Evolutionary conservation across 306 rosid genomes (phyloP), one percentile per base, ranked within the genome.

Genomic region (Urtica urens): DNA sequence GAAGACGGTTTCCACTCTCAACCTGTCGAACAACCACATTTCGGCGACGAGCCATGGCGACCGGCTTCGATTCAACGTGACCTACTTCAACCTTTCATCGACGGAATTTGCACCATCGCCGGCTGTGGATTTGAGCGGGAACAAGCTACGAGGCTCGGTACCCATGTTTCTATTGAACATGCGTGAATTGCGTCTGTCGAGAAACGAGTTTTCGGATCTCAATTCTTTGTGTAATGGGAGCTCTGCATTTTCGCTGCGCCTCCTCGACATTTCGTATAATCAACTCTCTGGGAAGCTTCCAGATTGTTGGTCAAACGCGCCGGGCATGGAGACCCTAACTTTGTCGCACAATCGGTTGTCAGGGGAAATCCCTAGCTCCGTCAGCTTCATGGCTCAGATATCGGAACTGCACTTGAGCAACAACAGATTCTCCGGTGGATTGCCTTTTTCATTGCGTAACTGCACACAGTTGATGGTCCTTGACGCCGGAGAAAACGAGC

Each of bases 1-100:
- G 16, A 1, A 0, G 2, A 0, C 8, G 2, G 0, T 20, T 2
- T 1, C 0, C 0, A 0, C 0, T 5, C 34, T 57, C 0, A 14
- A 50, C 41, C 24, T 49, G 0, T 60, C 58, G 4, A 24, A 24
- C 1, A 60, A 60, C 16, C 16, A 41, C 3, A 7, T 60, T 10
- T 24, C 20, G 19, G 64, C 47, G 23, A 18, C 12, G 2, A 0
- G 38, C 14, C 35, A 10, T 20, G 30, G 14, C 6, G 0, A 18
- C 23, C 2, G 23, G 21, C 11, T 4, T 18, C 10, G 1, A 2
- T 19, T 1, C 14, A 41, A 5, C 6, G 4, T 1, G 7, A 25
- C 0, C 16, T 23, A 25, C 5, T 16, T n/a, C 22, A 40, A 18
- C 20, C 18, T 40, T 8, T 35, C 40, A 9, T 35, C 20, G 22